These are phyloP conservation scores for Mucor saturninus DNA, from an alignment of 371 early-diverging fungal species.

Conservation along the genomic window DNA sequence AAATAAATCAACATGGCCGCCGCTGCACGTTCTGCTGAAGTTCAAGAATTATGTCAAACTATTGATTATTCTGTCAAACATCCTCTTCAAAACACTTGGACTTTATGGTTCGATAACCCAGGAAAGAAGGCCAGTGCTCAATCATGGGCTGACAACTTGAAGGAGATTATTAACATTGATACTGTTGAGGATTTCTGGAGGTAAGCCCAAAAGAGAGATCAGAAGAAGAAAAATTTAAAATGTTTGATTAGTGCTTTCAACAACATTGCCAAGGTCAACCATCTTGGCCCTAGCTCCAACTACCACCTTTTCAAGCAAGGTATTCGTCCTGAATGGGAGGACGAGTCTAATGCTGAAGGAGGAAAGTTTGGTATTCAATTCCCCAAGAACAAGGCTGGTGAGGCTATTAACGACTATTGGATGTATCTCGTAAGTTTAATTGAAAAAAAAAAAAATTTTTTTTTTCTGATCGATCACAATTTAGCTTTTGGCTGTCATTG, in stretches of 20 bases:
- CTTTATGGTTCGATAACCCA: slow-evolving; percentile 94
- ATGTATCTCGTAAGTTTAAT: slow-evolving; percentile 71
- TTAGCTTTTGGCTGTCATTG: slow-evolving; percentile 88
- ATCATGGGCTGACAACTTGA: slow-evolving; percentile 91
- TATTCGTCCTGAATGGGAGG: slow-evolving; percentile 99
- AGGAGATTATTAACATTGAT: slow-evolving; percentile 84
- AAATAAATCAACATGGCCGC: slow-evolving; percentile 9
- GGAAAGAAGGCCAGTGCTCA: slow-evolving; percentile 74
- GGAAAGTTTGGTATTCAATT: slow-evolving; percentile 95
- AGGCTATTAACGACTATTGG: slow-evolving; percentile 86
- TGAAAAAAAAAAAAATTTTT: slow-evolving; percentile 3
- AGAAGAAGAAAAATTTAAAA: neutral
- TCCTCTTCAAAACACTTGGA: slow-evolving; percentile 90
- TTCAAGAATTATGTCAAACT: slow-evolving; percentile 18
- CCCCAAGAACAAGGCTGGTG: slow-evolving; percentile 71
- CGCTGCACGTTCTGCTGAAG: slow-evolving; percentile 23
- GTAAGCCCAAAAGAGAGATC: slow-evolving; percentile 37
- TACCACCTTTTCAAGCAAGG: slow-evolving; percentile 97
- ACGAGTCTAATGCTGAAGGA: slow-evolving; percentile 93
- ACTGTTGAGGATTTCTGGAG: slow-evolving; percentile 99
- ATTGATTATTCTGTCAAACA: slow-evolving; percentile 87
- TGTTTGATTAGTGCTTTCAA: slow-evolving; percentile 74
- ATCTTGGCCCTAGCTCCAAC: slow-evolving; percentile 83
- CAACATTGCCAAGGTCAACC: slow-evolving; percentile 83
- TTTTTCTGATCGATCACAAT: neutral